Base-by-base conservation (phyloP, 345 rosid genomes). In the Litchi chinensis region DNA sequence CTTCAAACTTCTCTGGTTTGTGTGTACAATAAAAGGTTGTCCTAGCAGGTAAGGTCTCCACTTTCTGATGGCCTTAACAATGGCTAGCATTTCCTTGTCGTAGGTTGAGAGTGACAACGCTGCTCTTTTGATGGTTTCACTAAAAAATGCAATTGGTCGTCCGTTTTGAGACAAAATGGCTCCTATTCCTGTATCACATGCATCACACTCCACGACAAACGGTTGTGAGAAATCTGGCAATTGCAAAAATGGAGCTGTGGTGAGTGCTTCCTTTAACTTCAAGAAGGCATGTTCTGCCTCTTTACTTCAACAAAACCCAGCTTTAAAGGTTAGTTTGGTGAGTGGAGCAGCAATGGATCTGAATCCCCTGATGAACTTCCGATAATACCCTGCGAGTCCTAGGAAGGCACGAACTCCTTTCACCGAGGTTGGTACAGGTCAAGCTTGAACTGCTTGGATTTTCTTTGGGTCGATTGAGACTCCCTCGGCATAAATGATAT, bases 1-100 rank as follows among this genome's bases (percentile, higher is more conserved):
- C 50, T 71, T 78, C 5, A 79, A 24, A 10, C 76, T 76, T 2
- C 50, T 28, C 15, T 72, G 75, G 24, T 77, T 69, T 0, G 50
- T 77, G 0, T 50, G n/a, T 7, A 82, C 68, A 2, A 39, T 10
- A n/a, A 77, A 77, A 2, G 5, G 6, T 0, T 16, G 56, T 4
- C 57, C 59, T 15, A 69, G 6, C 9, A 77, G 18, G 19, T 76
- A 76, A 4, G 41, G 72, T 5, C 8, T 44, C 79, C 79, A 76
- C 21, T 65, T 32, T 8, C 16, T 10, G 6, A 76, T 63, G 1
- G 73, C 44, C 0, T 46, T 41, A 6, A 70, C 68, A 5, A 54
- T 7, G 0, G 67, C 56, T 12, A 77, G 12, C 22, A 68, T 13
- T 28, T 68, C 40, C 0, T 40, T 39, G 3, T 54, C 75, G 12